phyloP scores from a whole-genome alignment of 176 grass and related monocot species.

The Ampelocalamus luodianensis region DNA sequence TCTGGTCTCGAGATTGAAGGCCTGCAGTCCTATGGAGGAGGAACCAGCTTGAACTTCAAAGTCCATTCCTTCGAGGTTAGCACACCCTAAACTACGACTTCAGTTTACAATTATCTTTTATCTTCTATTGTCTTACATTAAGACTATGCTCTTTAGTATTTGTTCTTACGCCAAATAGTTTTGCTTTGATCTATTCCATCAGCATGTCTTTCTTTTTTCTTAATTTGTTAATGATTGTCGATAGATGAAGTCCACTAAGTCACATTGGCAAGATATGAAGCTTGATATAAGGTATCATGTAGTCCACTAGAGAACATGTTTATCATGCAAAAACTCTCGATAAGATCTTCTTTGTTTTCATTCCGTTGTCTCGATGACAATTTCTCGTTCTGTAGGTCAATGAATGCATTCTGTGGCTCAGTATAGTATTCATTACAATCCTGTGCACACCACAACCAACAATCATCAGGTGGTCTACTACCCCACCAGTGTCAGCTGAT shows the following conservation, averaged over 20 bases:
- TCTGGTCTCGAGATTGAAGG: conserved; percentile 78
- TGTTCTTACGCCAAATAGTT: conserved; percentile 6
- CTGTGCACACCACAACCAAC: conserved; percentile 93
- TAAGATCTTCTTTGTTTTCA: background rate
- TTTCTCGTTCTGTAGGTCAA: conserved; percentile 47
- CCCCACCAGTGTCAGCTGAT: conserved; percentile 74
- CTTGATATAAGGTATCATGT: conserved; percentile 33
- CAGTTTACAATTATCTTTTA: background rate
- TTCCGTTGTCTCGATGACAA: background rate
- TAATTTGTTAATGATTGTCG: conserved; percentile 4
- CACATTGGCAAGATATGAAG: conserved; percentile 39
- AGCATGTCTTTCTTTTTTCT: conserved; percentile 9
- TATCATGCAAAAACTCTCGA: conserved; percentile 10
- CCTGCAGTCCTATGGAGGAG: conserved; percentile 58
- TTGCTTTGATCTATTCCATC: conserved; percentile 20
- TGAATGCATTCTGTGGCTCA: conserved; percentile 93
- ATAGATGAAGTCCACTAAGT: conserved; percentile 30
- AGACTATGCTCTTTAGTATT: conserved; percentile 17
- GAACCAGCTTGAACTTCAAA: conserved; percentile 74
- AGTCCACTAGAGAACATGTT: conserved; percentile 21
- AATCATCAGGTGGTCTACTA: conserved; percentile 84
- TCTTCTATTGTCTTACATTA: conserved; percentile 1
- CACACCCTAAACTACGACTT: background rate
- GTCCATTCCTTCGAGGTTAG: conserved; percentile 74
- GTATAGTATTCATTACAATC: conserved; percentile 97